Evolutionary conservation across 352 stramenopile species (phyloP).

Genomic region (Phytophthora niederhauseri): DNA sequence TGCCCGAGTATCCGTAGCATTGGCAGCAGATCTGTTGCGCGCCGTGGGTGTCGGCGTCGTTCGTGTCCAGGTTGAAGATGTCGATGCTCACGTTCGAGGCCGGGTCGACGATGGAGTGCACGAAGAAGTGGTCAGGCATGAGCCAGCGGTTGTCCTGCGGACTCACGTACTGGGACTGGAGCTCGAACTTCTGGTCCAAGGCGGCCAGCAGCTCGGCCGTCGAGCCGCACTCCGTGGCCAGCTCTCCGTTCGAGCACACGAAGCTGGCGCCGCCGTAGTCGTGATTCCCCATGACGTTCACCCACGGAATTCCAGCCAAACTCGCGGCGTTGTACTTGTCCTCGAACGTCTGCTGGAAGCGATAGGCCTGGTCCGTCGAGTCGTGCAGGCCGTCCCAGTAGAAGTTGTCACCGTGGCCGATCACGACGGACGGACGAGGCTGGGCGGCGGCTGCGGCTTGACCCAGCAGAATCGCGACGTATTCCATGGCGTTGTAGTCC

Average conservation of each 20-base stretch:
- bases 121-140: slow-evolving; percentile 85
- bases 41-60: slow-evolving; percentile 68
- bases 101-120: slow-evolving; percentile 67
- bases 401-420: slow-evolving; percentile 82
- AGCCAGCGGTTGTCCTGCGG: slow-evolving; percentile 83
- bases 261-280: slow-evolving; percentile 85
- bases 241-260: slow-evolving; percentile 59
- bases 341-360: slow-evolving; percentile 84
- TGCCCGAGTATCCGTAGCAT: slow-evolving; percentile 76
- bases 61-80: slow-evolving; percentile 90
- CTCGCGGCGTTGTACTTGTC: slow-evolving; percentile 59
- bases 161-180: slow-evolving; percentile 82
- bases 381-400: slow-evolving; percentile 80
- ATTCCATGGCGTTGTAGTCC: slow-evolving; percentile 78
- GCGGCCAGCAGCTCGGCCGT: slow-evolving; percentile 45
- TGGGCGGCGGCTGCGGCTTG: slow-evolving; percentile 42
- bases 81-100: slow-evolving; percentile 72
- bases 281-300: slow-evolving; percentile 90
- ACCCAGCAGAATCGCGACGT: slow-evolving; percentile 61
- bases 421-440: slow-evolving; percentile 43
- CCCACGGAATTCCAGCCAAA: slow-evolving; percentile 73
- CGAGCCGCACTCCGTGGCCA: slow-evolving; percentile 51
- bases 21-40: slow-evolving; percentile 81
- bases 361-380: slow-evolving; percentile 59
- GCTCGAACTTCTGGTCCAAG: slow-evolving; percentile 73